These are phyloP conservation scores for Coelastrella sp. DNA, from an alignment of 139 green algal genomes.

Conservation along the genomic window DNA sequence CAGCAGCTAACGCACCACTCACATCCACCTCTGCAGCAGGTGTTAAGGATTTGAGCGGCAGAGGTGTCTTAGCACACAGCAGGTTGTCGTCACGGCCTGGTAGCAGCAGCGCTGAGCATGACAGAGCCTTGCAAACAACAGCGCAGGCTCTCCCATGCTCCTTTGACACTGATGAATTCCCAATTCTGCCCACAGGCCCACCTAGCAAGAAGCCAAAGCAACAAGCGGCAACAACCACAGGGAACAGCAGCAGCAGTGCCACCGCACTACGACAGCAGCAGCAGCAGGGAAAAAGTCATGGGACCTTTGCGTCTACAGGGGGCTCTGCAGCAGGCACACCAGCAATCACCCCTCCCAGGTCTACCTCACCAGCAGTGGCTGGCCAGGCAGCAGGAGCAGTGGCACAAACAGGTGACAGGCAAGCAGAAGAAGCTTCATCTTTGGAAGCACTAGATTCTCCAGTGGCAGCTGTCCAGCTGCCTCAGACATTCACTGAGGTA, in stretches of 20 bases:
- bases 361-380: not conserved
- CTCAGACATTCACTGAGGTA: slow-evolving; percentile 9
- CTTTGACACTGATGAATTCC: not conserved
- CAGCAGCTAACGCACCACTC: not conserved
- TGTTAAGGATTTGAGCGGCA: not conserved
- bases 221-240: not conserved
- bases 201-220: not conserved
- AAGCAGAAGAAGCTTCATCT: not conserved
- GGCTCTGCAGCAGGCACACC: not conserved
- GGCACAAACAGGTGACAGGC: not conserved
- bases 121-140: not conserved
- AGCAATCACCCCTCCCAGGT: not conserved
- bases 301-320: not conserved
- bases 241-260: not conserved
- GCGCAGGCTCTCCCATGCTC: not conserved
- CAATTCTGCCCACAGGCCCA: not conserved
- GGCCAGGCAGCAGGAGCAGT: not conserved
- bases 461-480: not conserved
- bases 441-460: not conserved
- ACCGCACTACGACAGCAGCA: not conserved
- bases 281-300: not conserved
- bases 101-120: not conserved
- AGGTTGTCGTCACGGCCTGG: not conserved
- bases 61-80: not conserved
- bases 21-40: not conserved